A percentile compares a stretch with the other conserved stretches of the same genome.
Evolutionary conservation across 345 rosid genomes (phyloP).

Genomic region (Rhizophora apiculata): DNA sequence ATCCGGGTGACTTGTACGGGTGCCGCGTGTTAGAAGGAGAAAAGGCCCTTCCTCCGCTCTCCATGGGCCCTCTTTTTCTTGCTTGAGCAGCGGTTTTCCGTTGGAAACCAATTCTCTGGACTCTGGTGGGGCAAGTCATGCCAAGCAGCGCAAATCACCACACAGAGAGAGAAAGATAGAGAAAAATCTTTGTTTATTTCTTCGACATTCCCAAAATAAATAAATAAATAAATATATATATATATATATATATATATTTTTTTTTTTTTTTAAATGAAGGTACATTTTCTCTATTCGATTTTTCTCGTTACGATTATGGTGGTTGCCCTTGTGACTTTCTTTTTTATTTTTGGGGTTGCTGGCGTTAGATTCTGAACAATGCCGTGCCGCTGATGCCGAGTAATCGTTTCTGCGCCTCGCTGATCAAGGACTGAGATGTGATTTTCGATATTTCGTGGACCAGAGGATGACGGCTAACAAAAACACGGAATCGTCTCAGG

Average conservation of each 20-base stretch:
- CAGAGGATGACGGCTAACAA: slow-evolving; percentile 40
- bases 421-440: slow-evolving; percentile 20
- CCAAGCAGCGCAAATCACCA: too few species aligned
- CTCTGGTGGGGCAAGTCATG: too few species aligned
- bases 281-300: neutral
- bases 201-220: too few species aligned
- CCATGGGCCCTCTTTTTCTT: slow-evolving; percentile 19
- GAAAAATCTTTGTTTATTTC: too few species aligned
- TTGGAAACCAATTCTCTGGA: neutral
- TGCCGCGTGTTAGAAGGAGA: slow-evolving; percentile 18
- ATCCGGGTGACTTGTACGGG: slow-evolving; percentile 50
- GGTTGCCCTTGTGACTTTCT: too few species aligned
- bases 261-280: neutral
- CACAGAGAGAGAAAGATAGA: too few species aligned
- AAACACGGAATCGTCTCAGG: slow-evolving; percentile 41
- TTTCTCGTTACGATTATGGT: too few species aligned
- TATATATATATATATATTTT: too few species aligned
- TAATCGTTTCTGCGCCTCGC: slow-evolving; percentile 3
- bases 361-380: neutral
- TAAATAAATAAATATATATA: too few species aligned
- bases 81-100: slow-evolving; percentile 40
- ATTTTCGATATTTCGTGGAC: slow-evolving; percentile 16
- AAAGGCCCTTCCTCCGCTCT: slow-evolving; percentile 13
- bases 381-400: neutral
- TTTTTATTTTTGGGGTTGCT: neutral